These are phyloP conservation scores for Ampelomyces quisqualis DNA, from an alignment of 2,329 filamentous ascomycete species.

Conservation along the genomic window DNA sequence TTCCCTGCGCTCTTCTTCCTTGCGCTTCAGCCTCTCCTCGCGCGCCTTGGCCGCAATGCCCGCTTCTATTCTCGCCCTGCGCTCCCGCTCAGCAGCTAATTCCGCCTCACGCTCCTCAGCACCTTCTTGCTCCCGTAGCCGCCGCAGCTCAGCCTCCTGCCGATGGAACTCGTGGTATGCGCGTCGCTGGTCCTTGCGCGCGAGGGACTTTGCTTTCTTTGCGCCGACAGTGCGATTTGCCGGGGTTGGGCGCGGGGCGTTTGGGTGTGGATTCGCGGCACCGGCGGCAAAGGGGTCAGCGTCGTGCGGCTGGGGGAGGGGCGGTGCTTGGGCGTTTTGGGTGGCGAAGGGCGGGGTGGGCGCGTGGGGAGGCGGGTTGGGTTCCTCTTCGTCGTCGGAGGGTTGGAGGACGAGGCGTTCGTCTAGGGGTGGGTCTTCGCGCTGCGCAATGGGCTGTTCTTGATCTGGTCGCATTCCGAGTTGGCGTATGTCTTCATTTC, in stretches of 20 bases:
- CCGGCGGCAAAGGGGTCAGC: slow-evolving; percentile 28
- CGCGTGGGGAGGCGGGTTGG: slow-evolving; percentile 24
- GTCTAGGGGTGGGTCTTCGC: slow-evolving; percentile 26
- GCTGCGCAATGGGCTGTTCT: neutral
- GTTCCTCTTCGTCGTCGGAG: slow-evolving; percentile 20
- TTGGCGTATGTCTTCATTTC: slow-evolving; percentile 1
- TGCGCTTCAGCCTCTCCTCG: slow-evolving; percentile 43
- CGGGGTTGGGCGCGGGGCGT: slow-evolving; percentile 26
- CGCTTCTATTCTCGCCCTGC: slow-evolving; percentile 47
- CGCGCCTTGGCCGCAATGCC: slow-evolving; percentile 46
- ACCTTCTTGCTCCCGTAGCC: slow-evolving; percentile 46
- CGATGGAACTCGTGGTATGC: slow-evolving; percentile 54
- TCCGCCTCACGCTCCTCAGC: slow-evolving; percentile 50
- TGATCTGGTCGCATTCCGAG: slow-evolving; percentile 1
- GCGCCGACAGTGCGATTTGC: slow-evolving; percentile 47
- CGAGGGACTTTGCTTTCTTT: slow-evolving; percentile 53
- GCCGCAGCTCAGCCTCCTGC: slow-evolving; percentile 50
- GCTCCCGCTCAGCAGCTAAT: slow-evolving; percentile 44
- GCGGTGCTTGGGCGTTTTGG: slow-evolving; percentile 4
- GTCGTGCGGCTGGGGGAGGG: slow-evolving; percentile 4
- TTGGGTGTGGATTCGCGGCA: slow-evolving; percentile 32
- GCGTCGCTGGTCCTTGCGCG: slow-evolving; percentile 46
- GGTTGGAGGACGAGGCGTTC: slow-evolving; percentile 28
- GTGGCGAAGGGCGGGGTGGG: slow-evolving; percentile 29
- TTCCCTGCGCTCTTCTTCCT: slow-evolving; percentile 43